Conservation (phyloP, 2,329 filamentous ascomycete species). For the Aspergillus luchuensis region DNA sequence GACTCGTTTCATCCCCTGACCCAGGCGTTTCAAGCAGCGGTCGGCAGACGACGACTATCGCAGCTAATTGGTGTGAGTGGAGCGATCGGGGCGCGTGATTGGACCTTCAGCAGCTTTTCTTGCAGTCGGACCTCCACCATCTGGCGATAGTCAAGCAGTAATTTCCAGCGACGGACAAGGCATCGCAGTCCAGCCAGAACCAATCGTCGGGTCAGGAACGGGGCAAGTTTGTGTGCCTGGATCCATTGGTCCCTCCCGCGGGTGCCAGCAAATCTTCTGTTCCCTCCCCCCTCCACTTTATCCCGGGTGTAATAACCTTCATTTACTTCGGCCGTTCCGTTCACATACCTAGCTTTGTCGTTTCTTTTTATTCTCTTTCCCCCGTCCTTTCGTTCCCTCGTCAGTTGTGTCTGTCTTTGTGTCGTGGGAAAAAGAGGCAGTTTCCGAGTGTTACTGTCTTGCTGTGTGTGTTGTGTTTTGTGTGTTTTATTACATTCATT, state of each 20-base stretch:
- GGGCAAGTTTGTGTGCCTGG: background rate
- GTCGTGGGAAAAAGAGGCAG: background rate
- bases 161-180: background rate
- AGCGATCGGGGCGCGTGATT: background rate
- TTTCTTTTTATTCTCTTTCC: background rate
- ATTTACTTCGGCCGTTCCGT: background rate
- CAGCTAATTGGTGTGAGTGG: slow-evolving; percentile 9
- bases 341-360: background rate
- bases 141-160: background rate
- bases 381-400: background rate
- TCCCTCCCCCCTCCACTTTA: too few relatives aligned
- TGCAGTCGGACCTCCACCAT: background rate
- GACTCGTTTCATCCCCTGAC: slow-evolving; percentile 15
- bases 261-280: too few relatives aligned
- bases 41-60: background rate
- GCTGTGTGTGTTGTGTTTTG: background rate
- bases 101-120: background rate
- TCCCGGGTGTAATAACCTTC: background rate
- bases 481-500: slow-evolving; percentile 11
- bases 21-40: slow-evolving; percentile 13
- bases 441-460: background rate
- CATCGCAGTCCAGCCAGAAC: background rate
- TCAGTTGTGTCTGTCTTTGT: slow-evolving; percentile 1
- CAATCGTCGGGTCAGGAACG: background rate
- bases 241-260: background rate